Evolutionary conservation across 768 basidiomycete species (phyloP).

Genomic region (Kwoniella bestiolae): DNA sequence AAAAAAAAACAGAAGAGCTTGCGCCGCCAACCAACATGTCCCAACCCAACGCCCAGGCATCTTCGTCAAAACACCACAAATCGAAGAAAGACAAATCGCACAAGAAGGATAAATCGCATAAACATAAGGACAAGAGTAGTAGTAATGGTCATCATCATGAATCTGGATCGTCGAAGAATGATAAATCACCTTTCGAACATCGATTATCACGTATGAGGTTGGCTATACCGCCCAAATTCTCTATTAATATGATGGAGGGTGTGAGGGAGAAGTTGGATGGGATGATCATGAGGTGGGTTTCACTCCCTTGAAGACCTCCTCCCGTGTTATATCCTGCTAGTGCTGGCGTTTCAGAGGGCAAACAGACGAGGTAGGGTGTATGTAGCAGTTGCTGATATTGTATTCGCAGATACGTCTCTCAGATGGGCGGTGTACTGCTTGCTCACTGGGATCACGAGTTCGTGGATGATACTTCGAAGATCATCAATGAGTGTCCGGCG

Average conservation of each 20-base stretch:
- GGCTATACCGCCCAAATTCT: conserved; percentile 80
- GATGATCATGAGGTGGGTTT: conserved; percentile 86
- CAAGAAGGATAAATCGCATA: conserved; percentile 18
- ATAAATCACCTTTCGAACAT: conserved; percentile 65
- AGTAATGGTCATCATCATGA: conserved; percentile 2
- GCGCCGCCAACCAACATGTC: no score
- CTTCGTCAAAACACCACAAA: conserved; percentile 24
- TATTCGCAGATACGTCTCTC: conserved; percentile 74
- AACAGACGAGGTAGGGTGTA: neutral
- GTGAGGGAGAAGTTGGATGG: conserved; percentile 89
- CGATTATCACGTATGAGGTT: conserved; percentile 62
- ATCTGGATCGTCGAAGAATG: conserved; percentile 41
- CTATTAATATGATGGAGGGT: conserved; percentile 71
- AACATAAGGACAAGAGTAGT: conserved; percentile 1
- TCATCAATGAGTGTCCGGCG: conserved; percentile 85
- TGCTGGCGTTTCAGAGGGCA: no score
- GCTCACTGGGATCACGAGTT: conserved; percentile 80
- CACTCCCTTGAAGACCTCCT: no score
- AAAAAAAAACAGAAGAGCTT: no score
- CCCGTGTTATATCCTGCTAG: no score
- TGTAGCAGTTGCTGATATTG: neutral
- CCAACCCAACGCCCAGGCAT: conserved; percentile 23
- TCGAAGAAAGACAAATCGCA: conserved; percentile 22
- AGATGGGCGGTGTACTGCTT: conserved; percentile 83
- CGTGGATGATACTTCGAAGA: conserved; percentile 66